Evolutionary conservation across 2,329 filamentous ascomycete species (phyloP).

Genomic region (Aspergillus novofumigatus): DNA sequence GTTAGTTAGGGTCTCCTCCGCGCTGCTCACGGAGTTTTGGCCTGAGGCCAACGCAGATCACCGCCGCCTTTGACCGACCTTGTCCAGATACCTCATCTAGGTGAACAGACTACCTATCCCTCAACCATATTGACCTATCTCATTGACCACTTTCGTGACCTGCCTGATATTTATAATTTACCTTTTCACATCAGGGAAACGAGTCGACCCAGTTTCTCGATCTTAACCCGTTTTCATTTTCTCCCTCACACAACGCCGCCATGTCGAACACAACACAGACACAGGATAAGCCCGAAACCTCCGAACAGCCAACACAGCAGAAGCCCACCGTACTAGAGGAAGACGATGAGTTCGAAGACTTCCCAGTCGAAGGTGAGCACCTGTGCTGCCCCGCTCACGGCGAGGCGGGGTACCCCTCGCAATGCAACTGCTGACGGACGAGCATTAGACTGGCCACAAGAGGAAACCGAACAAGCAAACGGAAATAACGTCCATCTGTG

Average conservation of each 20-base stretch:
- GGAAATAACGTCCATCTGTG: conserved; percentile 77
- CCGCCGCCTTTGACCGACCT: neutral
- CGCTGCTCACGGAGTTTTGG: neutral
- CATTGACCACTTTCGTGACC: too few relatives aligned
- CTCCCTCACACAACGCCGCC: conserved; percentile 14
- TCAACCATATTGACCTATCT: neutral
- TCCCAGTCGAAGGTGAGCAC: conserved; percentile 80
- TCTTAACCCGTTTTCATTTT: neutral
- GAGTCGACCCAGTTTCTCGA: neutral
- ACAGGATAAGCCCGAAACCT: conserved; percentile 34
- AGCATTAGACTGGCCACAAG: conserved; percentile 77
- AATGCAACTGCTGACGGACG: conserved; percentile 6
- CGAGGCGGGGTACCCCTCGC: neutral
- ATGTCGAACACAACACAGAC: conserved; percentile 45
- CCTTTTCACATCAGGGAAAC: neutral
- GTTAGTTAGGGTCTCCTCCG: neutral
- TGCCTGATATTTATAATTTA: neutral
- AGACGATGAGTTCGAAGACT: conserved; percentile 99
- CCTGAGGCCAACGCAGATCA: neutral
- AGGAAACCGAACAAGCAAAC: conserved; percentile 69
- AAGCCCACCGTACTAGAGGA: conserved; percentile 77
- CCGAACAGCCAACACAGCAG: conserved; percentile 52
- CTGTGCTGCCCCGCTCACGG: neutral
- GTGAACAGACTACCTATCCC: neutral
- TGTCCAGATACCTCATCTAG: neutral